Conservation (phyloP, 805 yeast genomes). For the Wickerhamiella australiensis region DNA sequence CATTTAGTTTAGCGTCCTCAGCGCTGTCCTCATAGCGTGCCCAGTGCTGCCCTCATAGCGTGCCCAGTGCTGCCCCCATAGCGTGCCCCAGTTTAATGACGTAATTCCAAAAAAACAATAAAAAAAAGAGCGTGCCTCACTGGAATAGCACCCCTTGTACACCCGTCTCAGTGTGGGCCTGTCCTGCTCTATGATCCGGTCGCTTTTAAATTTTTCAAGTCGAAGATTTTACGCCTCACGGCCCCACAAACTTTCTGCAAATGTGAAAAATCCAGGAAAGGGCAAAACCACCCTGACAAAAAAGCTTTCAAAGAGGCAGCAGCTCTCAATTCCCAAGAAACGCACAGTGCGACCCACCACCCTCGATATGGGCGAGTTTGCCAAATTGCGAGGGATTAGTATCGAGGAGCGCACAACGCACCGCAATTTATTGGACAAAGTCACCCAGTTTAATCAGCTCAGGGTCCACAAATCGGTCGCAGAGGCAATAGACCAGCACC, state of each 20-base stretch:
- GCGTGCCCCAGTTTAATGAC: no score
- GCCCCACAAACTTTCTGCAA: constrained; percentile 5
- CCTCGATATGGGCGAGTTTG: constrained; percentile 27
- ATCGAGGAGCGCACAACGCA: constrained; percentile 23
- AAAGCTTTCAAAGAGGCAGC: constrained; percentile 12
- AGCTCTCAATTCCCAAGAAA: constrained; percentile 7
- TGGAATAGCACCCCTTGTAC: neutral
- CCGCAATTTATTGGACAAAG: constrained; percentile 36
- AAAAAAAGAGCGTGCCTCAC: no score
- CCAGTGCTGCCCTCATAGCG: no score
- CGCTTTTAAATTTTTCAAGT: neutral
- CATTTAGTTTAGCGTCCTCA: no score
- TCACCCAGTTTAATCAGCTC: constrained; percentile 53
- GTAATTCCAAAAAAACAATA: no score
- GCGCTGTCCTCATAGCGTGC: no score
- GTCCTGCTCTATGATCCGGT: neutral
- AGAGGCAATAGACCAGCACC: constrained; percentile 36
- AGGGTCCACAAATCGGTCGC: constrained; percentile 58
- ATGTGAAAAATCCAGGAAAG: constrained; percentile 16
- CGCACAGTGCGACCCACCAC: constrained; percentile 18
- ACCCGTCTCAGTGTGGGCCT: neutral
- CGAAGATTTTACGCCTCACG: neutral
- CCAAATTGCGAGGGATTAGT: constrained; percentile 22
- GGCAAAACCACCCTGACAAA: constrained; percentile 12
- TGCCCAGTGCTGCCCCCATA: no score